Evolutionary conservation across 1,284 basidiomycete genomes (phyloP).

Genomic region (Lentinus polychrous): DNA sequence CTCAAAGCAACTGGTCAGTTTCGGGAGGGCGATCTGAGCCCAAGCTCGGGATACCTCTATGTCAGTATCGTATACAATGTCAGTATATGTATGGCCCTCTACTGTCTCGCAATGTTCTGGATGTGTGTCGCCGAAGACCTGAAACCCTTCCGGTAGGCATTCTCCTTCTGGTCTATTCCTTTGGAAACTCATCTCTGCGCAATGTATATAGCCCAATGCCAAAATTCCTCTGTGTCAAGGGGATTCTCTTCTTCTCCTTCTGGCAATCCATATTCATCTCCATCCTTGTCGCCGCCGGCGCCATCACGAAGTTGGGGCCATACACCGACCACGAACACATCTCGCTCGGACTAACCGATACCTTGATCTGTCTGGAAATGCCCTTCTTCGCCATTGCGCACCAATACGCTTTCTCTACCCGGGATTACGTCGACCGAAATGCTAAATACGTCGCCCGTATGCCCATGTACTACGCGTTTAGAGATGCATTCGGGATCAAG

Average conservation of each 20-base stretch:
- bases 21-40: conserved; percentile 82
- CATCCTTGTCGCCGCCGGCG: conserved; percentile 77
- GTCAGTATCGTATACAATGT: conserved; percentile 79
- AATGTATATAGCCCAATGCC: conserved; percentile 58
- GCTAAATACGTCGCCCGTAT: conserved; percentile 77
- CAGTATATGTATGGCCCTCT: conserved; percentile 70
- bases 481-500: conserved; percentile 80
- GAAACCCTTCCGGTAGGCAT: conserved; percentile 73
- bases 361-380: conserved; percentile 95
- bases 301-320: conserved; percentile 75
- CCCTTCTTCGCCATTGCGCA: conserved; percentile 94
- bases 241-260: conserved; percentile 96
- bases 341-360: conserved; percentile 84
- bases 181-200: conserved; percentile 1
- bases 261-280: conserved; percentile 92
- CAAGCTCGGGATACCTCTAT: conserved; percentile 88
- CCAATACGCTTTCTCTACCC: conserved; percentile 80
- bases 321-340: conserved; percentile 90
- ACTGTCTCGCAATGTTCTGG: conserved; percentile 95
- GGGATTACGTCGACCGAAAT: conserved; percentile 72
- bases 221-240: conserved; percentile 97
- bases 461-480: conserved; percentile 79
- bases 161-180: conserved; percentile 9
- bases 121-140: conserved; percentile 82
- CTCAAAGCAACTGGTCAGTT: conserved; percentile 86